Base-by-base conservation (phyloP, 2,329 filamentous ascomycete genomes). In the Ceratocystis lukuohia region DNA sequence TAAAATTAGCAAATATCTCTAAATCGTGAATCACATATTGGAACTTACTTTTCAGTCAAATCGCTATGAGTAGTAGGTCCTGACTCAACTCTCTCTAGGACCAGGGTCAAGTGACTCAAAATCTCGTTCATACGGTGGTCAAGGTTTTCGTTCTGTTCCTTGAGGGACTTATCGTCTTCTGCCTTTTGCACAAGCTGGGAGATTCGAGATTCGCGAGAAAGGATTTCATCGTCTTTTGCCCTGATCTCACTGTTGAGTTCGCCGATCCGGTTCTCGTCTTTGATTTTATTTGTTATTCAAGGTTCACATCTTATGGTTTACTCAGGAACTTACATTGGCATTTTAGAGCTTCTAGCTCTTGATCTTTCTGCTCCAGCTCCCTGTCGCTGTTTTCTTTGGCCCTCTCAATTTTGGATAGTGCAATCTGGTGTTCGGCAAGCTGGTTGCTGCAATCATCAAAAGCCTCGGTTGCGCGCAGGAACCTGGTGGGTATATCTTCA, bases 141-240 rank as follows among this genome's bases (percentile, higher is more conserved):
- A 8, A 65, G 57, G 3, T 20, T 22, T 5, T 65, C 22, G 37
- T 63, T 61, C n/a, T 62, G 67, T 22, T 33, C 22, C 12, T 41
- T 28, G 17, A 64, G 15, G 10, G 46, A 8, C 20, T 61, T 41
- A 3, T 50, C 48, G 8, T 68, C 61, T 20, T 61, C 20, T 17
- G 59, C 22, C 41, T 61, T 66, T 25, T 68, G 64, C 15, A 37
- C 28, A 17, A 68, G 61, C 45, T 68, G 59, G 5, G 67, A 45
- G 37, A 68, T 56, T 4, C 33, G 59, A 33, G 59, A 45, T 10
- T 66, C 25, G 3, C 37, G 25, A 6, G 33, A 46, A 44, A 44
- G 15, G 25, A 61, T 37, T 37, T 66, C 41, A 4, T 63, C 20
- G 28, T 65, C 56, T 17, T 68, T 68, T 15, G 3, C 41, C 45